phyloP scores from a whole-genome alignment of 108 stramenopile genomes.

The Skeletonema grethae region DNA sequence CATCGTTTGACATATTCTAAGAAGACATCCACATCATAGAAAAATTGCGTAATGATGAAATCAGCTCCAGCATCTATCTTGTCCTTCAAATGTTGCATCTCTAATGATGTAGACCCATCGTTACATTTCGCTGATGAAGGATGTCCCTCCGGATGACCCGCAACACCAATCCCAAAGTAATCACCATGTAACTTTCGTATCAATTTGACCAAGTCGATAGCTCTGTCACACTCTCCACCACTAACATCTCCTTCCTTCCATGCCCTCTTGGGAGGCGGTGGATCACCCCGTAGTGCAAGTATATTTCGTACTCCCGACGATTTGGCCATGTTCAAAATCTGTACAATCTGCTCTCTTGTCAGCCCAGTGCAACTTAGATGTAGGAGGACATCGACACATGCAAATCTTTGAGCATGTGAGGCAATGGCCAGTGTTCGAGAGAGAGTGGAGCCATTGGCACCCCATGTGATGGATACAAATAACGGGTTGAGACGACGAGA shows the following conservation, averaged over 20 bases:
- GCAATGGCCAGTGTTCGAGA: conserved; percentile 83
- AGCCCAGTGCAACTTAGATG: conserved; percentile 93
- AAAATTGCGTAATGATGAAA: conserved; percentile 96
- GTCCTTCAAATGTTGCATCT: conserved; percentile 88
- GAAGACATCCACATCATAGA: conserved; percentile 88
- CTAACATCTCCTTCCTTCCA: conserved; percentile 75
- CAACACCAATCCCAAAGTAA: conserved; percentile 94
- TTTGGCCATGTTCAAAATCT: conserved; percentile 63
- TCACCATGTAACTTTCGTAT: conserved; percentile 90
- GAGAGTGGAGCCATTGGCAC: conserved; percentile 79
- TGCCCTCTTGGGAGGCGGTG: conserved; percentile 79
- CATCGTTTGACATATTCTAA: conserved; percentile 80
- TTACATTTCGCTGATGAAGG: conserved; percentile 64
- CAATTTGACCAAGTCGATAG: conserved; percentile 90
- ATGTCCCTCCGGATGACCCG: conserved; percentile 96
- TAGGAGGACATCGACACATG: conserved; percentile 89
- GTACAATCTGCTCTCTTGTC: conserved; percentile 54
- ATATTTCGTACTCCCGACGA: conserved; percentile 85
- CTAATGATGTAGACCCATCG: conserved; percentile 36
- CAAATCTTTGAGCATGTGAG: conserved; percentile 83
- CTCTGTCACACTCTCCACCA: conserved; percentile 78
- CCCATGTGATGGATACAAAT: conserved; percentile 96
- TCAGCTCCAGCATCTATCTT: conserved; percentile 95
- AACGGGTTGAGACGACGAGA: conserved; percentile 85
- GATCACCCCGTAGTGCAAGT: conserved; percentile 94